Evolutionary conservation across 371 early-diverging fungal species (phyloP).

Genomic region (Mucor mucedo): DNA sequence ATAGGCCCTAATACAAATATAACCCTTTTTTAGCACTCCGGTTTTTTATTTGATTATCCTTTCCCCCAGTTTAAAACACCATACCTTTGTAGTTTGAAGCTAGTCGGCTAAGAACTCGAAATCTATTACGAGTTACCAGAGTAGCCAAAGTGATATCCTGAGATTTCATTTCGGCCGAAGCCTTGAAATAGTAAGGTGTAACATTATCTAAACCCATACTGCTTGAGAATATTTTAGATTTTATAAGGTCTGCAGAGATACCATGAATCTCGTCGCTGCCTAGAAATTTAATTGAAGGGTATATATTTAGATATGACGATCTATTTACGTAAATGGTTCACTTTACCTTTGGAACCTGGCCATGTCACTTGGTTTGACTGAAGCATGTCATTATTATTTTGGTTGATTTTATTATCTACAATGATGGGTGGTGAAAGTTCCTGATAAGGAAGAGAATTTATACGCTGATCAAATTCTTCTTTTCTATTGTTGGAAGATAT

Average conservation of each 20-base stretch:
- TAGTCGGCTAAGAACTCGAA: slow-evolving; percentile 45
- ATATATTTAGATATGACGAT: not conserved
- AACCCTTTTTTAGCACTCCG: not conserved
- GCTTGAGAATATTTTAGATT: slow-evolving; percentile 57
- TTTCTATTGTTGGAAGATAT: slow-evolving; percentile 13
- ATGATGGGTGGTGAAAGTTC: not conserved
- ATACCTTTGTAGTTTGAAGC: slow-evolving; percentile 59
- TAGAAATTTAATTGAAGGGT: not conserved
- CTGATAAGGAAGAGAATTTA: slow-evolving; percentile 4
- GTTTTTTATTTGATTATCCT: not conserved
- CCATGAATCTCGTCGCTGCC: slow-evolving; percentile 21
- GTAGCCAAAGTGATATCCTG: slow-evolving; percentile 64
- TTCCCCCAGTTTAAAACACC: not conserved
- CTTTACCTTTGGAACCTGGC: slow-evolving; percentile 27
- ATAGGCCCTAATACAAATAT: slow-evolving; percentile 48
- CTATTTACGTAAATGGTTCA: not conserved
- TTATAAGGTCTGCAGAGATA: slow-evolving; percentile 46
- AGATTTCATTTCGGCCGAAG: slow-evolving; percentile 35
- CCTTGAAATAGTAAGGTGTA: slow-evolving; percentile 62
- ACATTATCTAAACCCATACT: slow-evolving; percentile 60
- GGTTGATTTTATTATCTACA: slow-evolving; percentile 10
- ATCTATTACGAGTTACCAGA: slow-evolving; percentile 56
- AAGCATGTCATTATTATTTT: not conserved
- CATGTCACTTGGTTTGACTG: slow-evolving; percentile 13
- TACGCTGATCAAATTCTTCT: slow-evolving; percentile 13